Conservation (phyloP, 2,329 filamentous ascomycete genomes). For the Fusarium heterosporum region DNA sequence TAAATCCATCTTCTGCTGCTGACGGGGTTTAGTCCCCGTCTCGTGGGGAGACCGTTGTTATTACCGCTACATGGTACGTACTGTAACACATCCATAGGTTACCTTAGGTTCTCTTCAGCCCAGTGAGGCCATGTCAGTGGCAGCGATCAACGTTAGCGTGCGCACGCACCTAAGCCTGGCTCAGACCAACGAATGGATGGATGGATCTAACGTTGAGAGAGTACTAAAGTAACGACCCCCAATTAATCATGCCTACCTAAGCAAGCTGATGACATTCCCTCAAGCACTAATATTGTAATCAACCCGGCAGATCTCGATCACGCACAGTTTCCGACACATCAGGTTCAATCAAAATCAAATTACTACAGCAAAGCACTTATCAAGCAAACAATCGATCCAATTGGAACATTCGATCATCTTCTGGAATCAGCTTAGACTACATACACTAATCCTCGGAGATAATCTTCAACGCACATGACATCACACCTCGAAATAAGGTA, state of each 20-base stretch:
- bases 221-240: neutral
- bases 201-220: too few species aligned
- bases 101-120: slow-evolving; percentile 16
- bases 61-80: neutral
- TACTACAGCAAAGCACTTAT: slow-evolving; percentile 24
- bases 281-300: neutral
- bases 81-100: neutral
- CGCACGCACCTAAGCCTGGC: slow-evolving; percentile 22
- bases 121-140: slow-evolving; percentile 34
- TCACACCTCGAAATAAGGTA: neutral
- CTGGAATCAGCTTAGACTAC: slow-evolving; percentile 11
- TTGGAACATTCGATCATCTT: neutral
- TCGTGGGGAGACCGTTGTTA: neutral
- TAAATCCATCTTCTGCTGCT: neutral
- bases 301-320: slow-evolving; percentile 20
- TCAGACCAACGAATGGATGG: neutral
- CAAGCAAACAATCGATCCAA: slow-evolving; percentile 27
- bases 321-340: neutral
- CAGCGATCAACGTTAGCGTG: neutral
- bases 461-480: slow-evolving; percentile 9
- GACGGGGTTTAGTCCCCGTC: neutral
- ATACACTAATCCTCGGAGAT: neutral
- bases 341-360: slow-evolving; percentile 7
- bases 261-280: slow-evolving; percentile 13
- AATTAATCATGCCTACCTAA: slow-evolving; percentile 36